Base-by-base conservation (phyloP, 331 rosid species). In the Pyrus hybrid region DNA sequence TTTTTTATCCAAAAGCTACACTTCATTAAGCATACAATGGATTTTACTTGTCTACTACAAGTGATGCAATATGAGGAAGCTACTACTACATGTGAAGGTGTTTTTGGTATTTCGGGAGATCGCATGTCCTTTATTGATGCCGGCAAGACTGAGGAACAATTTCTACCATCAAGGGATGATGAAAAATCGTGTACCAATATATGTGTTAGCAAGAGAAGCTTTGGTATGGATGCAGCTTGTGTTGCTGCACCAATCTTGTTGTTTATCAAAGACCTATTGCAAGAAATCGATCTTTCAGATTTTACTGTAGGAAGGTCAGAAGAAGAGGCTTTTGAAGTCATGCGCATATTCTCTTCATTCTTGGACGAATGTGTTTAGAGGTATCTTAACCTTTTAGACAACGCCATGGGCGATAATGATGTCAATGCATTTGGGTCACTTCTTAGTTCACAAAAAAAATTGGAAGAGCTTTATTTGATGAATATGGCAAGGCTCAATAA, bases 381-480 rank as follows among this genome's bases (percentile, higher is more conserved):
- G 82, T 83, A 72, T 83, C 78, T 93, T 76, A 80, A 93, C 76
- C 85, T 90, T 78, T 90, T 96, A 69, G 83, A 88, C 80, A 93
- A 93, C 74, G 98, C 98, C 78, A 70, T 90, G 91, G 96, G 96
- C 8, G 96, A 90, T 76, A 93, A 93, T 81, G 98, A 96, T 72
- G 95, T 93, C 25, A 81, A 92, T 70, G 96, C 96, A 64, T 93
- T 93, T 84, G 86, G 79, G 70, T 82, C 87, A 2, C 94, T 93
- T 72, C 79, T 90, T 60, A 89, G 83, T 62, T 88, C 98, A 3
- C 98, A 88, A 75, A 81, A 49, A 41, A 77, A 82, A 71, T 81
- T 93, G 79, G 98, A 93, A 87, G 96, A 90, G 81, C 94, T 93
- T 76, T 93, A 90, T 87, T 86, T 93, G 88, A 87, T 93, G 90